A percentile compares a stretch with the other conserved stretches of the same genome.
Evolutionary conservation across 148 eudicot species (phyloP).

Genomic region (Pouteria glomerata): DNA sequence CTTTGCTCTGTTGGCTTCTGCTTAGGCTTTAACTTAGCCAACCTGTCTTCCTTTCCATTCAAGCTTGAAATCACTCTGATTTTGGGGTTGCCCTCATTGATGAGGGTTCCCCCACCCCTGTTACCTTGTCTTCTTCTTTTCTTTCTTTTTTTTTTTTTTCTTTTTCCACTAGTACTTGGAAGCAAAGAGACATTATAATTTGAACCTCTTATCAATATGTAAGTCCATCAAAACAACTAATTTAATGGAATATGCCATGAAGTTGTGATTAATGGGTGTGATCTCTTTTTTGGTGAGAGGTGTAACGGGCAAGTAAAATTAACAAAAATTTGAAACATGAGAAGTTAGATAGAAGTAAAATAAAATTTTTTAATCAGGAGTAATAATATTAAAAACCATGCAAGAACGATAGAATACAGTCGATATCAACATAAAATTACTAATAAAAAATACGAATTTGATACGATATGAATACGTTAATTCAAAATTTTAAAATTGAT

Average conservation of each 20-base stretch:
- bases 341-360: background rate
- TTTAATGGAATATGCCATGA: no score
- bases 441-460: no score
- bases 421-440: no score
- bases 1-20: conserved; percentile 11
- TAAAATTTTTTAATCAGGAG: background rate
- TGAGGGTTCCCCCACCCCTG: conserved; percentile 9
- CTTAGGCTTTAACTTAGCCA: conserved; percentile 7
- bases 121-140: no score
- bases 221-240: background rate
- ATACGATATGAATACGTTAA: no score
- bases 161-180: background rate
- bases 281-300: no score
- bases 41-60: conserved; percentile 13
- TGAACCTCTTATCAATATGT: background rate
- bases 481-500: no score
- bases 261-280: background rate
- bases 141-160: no score
- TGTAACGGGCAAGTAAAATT: no score
- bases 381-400: no score
- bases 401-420: no score
- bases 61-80: conserved; percentile 12
- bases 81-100: conserved; percentile 2
- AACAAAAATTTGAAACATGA: no score
- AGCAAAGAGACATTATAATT: conserved; percentile 6